Conservation (phyloP, 345 rosid genomes). For the Viola odorata region DNA sequence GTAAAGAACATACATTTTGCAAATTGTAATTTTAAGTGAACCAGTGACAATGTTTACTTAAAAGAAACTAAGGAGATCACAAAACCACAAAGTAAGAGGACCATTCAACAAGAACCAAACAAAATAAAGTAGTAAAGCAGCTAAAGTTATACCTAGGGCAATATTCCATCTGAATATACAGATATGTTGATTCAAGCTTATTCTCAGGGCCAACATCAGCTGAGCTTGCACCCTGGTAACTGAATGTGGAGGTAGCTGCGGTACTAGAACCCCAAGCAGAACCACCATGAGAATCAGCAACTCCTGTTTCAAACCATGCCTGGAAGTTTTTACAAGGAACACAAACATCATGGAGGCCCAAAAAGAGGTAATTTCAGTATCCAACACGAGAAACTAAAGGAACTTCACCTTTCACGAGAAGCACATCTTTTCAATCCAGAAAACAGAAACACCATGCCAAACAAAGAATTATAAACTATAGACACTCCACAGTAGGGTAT, state of each 20-base stretch:
- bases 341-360: slow-evolving; percentile 17
- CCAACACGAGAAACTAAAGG: slow-evolving; percentile 2
- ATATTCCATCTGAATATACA: slow-evolving; percentile 94
- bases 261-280: slow-evolving; percentile 66
- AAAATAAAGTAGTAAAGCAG: background rate
- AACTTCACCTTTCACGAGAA: background rate
- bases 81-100: too few species aligned
- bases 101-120: background rate
- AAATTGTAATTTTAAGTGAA: too few species aligned
- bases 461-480: background rate
- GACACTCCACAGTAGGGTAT: background rate
- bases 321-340: slow-evolving; percentile 34
- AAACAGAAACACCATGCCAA: background rate
- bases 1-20: too few species aligned
- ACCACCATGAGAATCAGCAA: slow-evolving; percentile 55
- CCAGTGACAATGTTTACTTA: too few species aligned
- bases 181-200: slow-evolving; percentile 69
- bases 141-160: slow-evolving; percentile 68
- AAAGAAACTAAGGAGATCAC: too few species aligned
- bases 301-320: slow-evolving; percentile 98
- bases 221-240: slow-evolving; percentile 46
- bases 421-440: background rate
- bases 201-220: slow-evolving; percentile 59
- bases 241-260: slow-evolving; percentile 62
- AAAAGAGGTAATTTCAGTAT: background rate